Conservation (phyloP, 2,329 filamentous ascomycete species). For the Stagonosporopsis cucurbitacearum region DNA sequence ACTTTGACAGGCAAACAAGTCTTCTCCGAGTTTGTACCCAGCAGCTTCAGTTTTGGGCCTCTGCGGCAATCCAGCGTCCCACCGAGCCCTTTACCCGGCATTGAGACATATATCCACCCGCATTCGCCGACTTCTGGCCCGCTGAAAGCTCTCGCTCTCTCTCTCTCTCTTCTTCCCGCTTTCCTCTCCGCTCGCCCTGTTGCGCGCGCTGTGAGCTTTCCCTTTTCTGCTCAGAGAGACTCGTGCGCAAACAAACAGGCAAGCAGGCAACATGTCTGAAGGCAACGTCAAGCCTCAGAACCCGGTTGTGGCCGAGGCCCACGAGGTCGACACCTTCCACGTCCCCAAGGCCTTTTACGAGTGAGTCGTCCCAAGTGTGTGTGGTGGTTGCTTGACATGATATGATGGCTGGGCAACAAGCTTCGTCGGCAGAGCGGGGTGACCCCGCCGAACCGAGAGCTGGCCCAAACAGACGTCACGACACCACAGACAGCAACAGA, state of each 20-base stretch:
- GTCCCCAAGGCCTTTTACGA: constrained; percentile 59
- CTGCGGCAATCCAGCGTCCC: constrained; percentile 38
- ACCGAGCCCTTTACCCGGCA: constrained; percentile 49
- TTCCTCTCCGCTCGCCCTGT: constrained; percentile 7
- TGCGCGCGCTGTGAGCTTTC: constrained; percentile 3
- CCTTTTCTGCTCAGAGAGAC: not conserved
- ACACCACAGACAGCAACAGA: constrained; percentile 14
- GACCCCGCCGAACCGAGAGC: constrained; percentile 38
- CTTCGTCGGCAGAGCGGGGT: constrained; percentile 39
- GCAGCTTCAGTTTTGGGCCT: constrained; percentile 34
- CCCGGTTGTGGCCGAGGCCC: constrained; percentile 73
- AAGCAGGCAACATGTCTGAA: constrained; percentile 52
- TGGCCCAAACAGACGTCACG: constrained; percentile 2
- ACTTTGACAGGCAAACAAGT: constrained; percentile 31
- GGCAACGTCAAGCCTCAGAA: constrained; percentile 48
- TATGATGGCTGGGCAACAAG: constrained; percentile 20
- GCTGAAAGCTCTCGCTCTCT: constrained; percentile 5
- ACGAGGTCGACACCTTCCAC: constrained; percentile 75
- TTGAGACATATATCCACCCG: constrained; percentile 34
- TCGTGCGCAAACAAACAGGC: not conserved
- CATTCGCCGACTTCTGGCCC: constrained; percentile 9
- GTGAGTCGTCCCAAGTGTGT: constrained; percentile 36
- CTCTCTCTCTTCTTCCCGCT: no score
- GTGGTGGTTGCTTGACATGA: constrained; percentile 30
- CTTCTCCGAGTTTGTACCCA: constrained; percentile 35